Evolutionary conservation across 495 filamentous ascomycete species (phyloP).

Genomic region (Aspergillus campestris): DNA sequence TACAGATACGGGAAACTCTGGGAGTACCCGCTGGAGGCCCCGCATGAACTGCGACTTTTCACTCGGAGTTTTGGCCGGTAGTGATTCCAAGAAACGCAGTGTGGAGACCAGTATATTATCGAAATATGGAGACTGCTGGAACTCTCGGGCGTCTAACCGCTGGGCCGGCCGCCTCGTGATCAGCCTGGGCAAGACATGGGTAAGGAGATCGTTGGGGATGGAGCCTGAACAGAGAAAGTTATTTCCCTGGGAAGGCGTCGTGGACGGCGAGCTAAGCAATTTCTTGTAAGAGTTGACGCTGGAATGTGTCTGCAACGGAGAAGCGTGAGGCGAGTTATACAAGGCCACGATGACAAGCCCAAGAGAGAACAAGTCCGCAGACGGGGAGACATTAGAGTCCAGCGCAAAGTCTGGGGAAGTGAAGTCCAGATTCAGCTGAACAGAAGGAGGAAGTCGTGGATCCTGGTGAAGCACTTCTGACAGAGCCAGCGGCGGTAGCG

Average conservation of each 20-base stretch:
- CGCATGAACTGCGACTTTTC: conserved; percentile 91
- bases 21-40: conserved; percentile 74
- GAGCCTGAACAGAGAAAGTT: conserved; percentile 73
- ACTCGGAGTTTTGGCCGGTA: conserved; percentile 82
- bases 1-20: conserved; percentile 84
- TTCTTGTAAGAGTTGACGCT: conserved; percentile 76
- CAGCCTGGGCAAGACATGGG: conserved; percentile 66
- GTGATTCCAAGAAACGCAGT: conserved; percentile 82
- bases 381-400: conserved; percentile 69
- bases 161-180: conserved; percentile 81
- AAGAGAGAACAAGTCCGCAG: conserved; percentile 87
- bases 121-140: conserved; percentile 90
- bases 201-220: conserved; percentile 68
- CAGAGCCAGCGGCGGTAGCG: conserved; percentile 66
- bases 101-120: conserved; percentile 94
- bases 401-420: conserved; percentile 89
- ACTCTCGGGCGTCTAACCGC: conserved; percentile 80
- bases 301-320: conserved; percentile 72
- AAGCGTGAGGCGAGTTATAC: conserved; percentile 86
- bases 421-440: conserved; percentile 88
- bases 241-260: conserved; percentile 67
- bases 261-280: conserved; percentile 64
- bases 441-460: conserved; percentile 68
- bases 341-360: conserved; percentile 82
- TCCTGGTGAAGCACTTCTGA: conserved; percentile 80